These are phyloP conservation scores for Rhodofomes roseus DNA, from an alignment of 1,284 basidiomycete species.

Conservation along the genomic window DNA sequence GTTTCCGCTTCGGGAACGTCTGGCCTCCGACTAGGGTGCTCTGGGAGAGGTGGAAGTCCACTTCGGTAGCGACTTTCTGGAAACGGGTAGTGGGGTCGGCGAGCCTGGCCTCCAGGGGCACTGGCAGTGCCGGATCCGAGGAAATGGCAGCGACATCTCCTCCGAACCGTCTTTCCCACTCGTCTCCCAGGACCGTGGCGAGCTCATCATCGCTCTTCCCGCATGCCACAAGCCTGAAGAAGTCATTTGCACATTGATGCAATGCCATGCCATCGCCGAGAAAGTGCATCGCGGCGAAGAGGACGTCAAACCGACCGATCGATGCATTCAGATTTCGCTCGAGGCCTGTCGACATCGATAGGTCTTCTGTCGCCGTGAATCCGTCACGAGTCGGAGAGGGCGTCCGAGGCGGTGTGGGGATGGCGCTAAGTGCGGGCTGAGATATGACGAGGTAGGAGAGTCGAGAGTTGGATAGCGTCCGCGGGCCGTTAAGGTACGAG, in stretches of 20 bases:
- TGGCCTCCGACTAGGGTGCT: constrained; percentile 56
- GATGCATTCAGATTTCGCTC: constrained; percentile 12
- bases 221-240: constrained; percentile 57
- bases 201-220: constrained; percentile 39
- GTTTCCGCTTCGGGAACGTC: constrained; percentile 49
- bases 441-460: constrained; percentile 73
- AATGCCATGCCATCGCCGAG: constrained; percentile 79
- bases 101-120: constrained; percentile 51
- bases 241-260: constrained; percentile 71
- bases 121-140: constrained; percentile 34
- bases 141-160: not conserved
- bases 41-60: constrained; percentile 55
- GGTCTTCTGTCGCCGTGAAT: not conserved
- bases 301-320: constrained; percentile 42
- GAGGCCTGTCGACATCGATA: not conserved
- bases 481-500: constrained; percentile 67
- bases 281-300: constrained; percentile 71
- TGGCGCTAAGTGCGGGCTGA: constrained; percentile 16
- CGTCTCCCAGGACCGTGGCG: constrained; percentile 37
- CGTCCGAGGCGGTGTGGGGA: constrained; percentile 36
- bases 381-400: constrained; percentile 21
- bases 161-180: constrained; percentile 43
- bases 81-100: constrained; percentile 37
- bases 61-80: constrained; percentile 40
- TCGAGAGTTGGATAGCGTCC: constrained; percentile 65